Conservation (phyloP, 1,284 basidiomycete species). For the Melampsora abietis-canadensis region DNA sequence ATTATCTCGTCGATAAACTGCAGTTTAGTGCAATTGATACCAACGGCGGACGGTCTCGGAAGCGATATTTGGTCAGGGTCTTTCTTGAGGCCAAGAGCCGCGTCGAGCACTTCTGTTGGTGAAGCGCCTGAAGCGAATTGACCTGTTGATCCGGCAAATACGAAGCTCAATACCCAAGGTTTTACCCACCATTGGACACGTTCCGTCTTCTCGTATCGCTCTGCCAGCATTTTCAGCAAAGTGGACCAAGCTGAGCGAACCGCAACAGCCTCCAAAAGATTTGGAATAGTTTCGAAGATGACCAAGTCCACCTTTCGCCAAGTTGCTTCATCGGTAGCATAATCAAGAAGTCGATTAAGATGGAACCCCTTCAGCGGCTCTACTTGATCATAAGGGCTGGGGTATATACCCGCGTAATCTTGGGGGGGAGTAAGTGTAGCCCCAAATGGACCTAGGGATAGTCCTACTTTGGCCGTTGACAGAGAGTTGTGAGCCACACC, state of each 20-base stretch:
- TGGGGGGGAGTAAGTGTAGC: conserved; percentile 66
- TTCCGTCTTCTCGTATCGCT: conserved; percentile 52
- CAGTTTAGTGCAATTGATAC: conserved; percentile 67
- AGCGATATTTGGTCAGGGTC: conserved; percentile 11
- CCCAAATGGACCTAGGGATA: conserved; percentile 73
- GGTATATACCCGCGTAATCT: conserved; percentile 56
- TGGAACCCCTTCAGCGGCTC: conserved; percentile 32
- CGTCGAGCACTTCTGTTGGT: conserved; percentile 9
- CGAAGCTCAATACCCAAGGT: conserved; percentile 73
- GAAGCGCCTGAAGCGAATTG: conserved; percentile 21
- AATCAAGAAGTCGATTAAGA: conserved; percentile 60
- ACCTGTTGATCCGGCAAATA: conserved; percentile 60
- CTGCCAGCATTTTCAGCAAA: conserved; percentile 44
- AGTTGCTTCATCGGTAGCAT: conserved; percentile 57
- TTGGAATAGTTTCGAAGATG: conserved; percentile 75
- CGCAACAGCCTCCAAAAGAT: conserved; percentile 64
- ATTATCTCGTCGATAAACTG: conserved; percentile 9
- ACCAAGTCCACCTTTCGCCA: conserved; percentile 66
- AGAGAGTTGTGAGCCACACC: conserved; percentile 3
- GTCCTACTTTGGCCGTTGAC: conserved; percentile 56
- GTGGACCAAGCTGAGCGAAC: conserved; percentile 60
- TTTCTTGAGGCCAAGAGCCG: not conserved
- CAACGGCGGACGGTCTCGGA: conserved; percentile 59
- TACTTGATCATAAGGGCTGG: conserved; percentile 33
- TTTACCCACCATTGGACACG: conserved; percentile 54